Evolutionary conservation across 495 filamentous ascomycete genomes (phyloP).

Genomic region (Aspergillus sclerotioniger): DNA sequence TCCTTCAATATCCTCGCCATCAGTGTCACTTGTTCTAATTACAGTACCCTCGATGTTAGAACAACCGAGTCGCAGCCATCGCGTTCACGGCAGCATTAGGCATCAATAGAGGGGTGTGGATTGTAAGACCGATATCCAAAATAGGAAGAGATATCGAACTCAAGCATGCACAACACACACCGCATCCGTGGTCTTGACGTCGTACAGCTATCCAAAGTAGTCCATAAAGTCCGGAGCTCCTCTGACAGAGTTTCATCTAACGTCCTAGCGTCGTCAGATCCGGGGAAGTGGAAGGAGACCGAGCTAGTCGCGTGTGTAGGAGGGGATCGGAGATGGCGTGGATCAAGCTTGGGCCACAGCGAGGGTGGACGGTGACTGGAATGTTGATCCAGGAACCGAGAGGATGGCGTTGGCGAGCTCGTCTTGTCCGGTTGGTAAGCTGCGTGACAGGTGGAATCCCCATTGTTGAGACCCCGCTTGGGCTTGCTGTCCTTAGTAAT

Average conservation of each 20-base stretch:
- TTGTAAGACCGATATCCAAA: neutral
- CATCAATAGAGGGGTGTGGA: too few relatives aligned
- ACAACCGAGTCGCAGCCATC: too few relatives aligned
- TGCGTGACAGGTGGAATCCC: neutral
- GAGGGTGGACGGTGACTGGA: neutral
- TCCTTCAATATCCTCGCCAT: too few relatives aligned
- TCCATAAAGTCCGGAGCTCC: neutral
- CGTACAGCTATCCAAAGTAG: neutral
- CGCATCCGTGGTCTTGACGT: neutral
- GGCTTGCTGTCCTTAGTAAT: neutral
- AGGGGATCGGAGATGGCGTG: neutral
- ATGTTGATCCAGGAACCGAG: too few relatives aligned
- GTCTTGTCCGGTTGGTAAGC: neutral
- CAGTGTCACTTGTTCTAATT: too few relatives aligned
- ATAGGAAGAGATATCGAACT: neutral
- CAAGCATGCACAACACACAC: neutral
- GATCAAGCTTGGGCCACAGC: neutral
- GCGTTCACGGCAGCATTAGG: too few relatives aligned
- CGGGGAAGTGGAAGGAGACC: neutral
- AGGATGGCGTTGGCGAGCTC: too few relatives aligned
- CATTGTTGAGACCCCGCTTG: neutral
- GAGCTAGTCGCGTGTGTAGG: neutral
- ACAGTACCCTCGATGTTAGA: too few relatives aligned
- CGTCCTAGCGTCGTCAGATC: neutral
- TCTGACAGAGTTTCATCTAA: neutral